Percentiles rank a stretch among this genome's conserved stretches.
Evolutionary conservation across 192 early-diverging fungal species (phyloP).

Genomic region (Gryganskiella cystojenkinii): DNA sequence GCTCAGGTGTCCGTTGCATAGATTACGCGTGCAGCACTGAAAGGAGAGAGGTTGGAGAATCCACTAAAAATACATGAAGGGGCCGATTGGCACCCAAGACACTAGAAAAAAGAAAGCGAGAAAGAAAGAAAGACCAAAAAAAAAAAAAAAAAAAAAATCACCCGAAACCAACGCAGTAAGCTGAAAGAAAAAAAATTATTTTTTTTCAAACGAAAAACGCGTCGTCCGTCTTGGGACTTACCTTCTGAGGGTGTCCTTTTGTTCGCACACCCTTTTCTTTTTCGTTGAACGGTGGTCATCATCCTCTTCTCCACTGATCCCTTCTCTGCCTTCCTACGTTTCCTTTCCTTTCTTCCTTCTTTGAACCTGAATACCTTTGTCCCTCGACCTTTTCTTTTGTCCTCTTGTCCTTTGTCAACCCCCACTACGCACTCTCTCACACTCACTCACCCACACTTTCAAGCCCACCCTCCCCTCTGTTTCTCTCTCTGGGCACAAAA

Average conservation of each 20-base stretch:
- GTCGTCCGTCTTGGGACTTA: not conserved
- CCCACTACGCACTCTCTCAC: not conserved
- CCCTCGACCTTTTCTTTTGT: no score
- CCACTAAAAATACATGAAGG: no score
- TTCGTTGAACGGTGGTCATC: no score
- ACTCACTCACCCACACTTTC: conserved; percentile 5
- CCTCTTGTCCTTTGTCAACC: no score
- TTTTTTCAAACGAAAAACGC: no score
- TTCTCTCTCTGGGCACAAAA: not conserved
- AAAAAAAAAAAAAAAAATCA: conserved; percentile 7
- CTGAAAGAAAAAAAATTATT: no score
- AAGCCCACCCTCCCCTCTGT: not conserved
- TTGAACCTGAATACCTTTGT: no score
- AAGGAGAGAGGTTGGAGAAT: no score
- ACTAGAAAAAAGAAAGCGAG: not conserved
- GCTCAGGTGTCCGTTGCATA: no score
- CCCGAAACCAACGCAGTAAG: no score
- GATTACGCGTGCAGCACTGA: no score
- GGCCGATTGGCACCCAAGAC: not conserved
- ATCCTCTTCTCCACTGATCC: not conserved
- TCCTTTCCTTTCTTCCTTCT: not conserved
- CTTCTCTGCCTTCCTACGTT: not conserved
- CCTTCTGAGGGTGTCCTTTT: not conserved
- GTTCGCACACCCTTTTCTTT: no score
- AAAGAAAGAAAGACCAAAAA: not conserved